Base-by-base conservation (phyloP, 495 filamentous ascomycete species). In the Podospora pseudoanserina region DNA sequence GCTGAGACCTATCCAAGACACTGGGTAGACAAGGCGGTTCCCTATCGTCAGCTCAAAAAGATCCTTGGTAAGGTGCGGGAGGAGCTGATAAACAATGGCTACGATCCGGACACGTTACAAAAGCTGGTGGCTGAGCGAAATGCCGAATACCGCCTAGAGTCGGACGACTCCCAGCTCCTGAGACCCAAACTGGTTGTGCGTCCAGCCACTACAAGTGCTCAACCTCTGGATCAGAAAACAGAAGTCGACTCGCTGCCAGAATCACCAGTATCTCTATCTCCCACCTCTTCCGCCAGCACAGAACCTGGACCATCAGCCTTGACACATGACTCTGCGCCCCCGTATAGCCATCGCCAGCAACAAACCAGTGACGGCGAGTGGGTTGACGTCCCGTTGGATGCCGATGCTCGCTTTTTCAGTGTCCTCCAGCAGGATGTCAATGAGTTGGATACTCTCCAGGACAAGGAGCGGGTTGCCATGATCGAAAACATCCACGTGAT, bases 31-130 rank as follows among this genome's bases (percentile, higher is more conserved):
- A 85, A 83, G 57, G 90, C 90, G 19, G 89, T 92, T 66, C 88
- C 87, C 60, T 92, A 92, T 75, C 80, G 85, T 44, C 84, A 90
- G 71, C 86, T 92, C 65, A 92, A 92, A 76, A 92, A 91, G 77
- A 86, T 89, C 76, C 85, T 92, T 72, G 90, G 88, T 70, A 87
- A 86, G 74, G 85, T 92, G 32, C 72, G 86, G 63, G 74, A 79
- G 56, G 90, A 92, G 76, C 81, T 92, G 7, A 72, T 78, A 16
- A 78, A 78, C 18, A 75, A 90, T 9, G 90, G 90, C 13, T 83
- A 92, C 59, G 84, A 87, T 62, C 80, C 82, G 4, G 80, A 85
- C 15, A 89, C 86, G n/a, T 75, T 92, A 30, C 79, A 81, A 54
- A 78, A 79, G 34, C 78, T 92, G 30, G 71, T 83, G 13, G 74